A percentile compares a stretch with the other conserved stretches of the same genome.
These are phyloP conservation scores for Prototheca wickerhamii DNA, from an alignment of 163 green algal genomes.

Conservation along the genomic window DNA sequence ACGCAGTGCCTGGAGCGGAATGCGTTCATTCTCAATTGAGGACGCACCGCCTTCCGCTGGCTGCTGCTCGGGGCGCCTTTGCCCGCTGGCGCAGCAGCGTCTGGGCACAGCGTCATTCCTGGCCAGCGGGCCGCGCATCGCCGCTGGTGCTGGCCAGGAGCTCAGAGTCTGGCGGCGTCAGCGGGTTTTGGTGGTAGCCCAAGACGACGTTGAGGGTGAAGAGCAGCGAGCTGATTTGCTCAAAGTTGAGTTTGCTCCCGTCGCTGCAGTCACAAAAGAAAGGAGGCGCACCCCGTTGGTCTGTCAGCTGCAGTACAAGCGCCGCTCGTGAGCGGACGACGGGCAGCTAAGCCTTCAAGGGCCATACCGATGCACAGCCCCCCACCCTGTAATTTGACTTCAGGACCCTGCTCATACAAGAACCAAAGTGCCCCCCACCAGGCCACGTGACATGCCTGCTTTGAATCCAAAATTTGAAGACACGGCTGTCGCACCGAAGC, in stretches of 20 bases:
- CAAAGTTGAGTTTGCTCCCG: conserved; percentile 31
- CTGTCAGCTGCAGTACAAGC: not conserved
- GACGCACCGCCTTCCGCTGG: no score
- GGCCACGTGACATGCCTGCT: no score
- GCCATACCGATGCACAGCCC: no score
- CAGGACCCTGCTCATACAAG: no score
- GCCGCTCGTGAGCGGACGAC: not conserved
- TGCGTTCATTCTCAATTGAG: no score
- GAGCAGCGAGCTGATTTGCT: conserved; percentile 15
- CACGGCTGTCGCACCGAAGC: not conserved
- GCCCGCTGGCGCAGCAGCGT: not conserved
- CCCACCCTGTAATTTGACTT: not conserved
- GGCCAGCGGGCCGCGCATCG: no score
- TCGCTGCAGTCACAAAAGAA: conserved; percentile 19
- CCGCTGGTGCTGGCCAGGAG: not conserved
- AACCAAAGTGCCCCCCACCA: not conserved
- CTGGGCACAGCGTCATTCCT: not conserved
- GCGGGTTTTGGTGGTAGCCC: conserved; percentile 20
- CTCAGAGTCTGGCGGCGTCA: conserved; percentile 18
- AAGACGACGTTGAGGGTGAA: conserved; percentile 27
- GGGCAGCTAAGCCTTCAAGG: no score
- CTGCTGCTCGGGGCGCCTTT: not conserved
- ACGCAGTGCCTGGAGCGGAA: not conserved
- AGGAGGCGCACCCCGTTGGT: no score
- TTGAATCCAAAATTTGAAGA: conserved; percentile 32